These are phyloP conservation scores for Aureococcus anophagefferens DNA, from an alignment of 108 stramenopile genomes.

Conservation along the genomic window DNA sequence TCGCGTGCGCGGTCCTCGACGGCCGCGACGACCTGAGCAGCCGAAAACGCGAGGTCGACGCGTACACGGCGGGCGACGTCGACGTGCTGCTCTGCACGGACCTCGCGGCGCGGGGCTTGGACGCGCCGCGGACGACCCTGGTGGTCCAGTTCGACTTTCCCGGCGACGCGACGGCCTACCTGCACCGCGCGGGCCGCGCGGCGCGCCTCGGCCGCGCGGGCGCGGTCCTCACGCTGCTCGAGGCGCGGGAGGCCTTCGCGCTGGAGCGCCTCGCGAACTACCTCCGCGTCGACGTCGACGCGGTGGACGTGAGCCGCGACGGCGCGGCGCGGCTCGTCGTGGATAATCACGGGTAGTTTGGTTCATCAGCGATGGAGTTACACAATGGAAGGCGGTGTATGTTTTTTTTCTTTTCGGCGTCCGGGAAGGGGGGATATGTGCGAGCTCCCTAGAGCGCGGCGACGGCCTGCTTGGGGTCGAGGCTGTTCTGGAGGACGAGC, in stretches of 20 bases:
- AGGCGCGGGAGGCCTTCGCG: background rate
- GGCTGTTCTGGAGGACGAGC: background rate
- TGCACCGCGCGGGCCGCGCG: slow-evolving; percentile 77
- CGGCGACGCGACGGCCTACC: slow-evolving; percentile 62
- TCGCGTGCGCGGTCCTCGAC: background rate
- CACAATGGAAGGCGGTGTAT: too few species aligned
- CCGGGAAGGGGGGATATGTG: too few species aligned
- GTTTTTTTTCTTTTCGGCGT: too few species aligned
- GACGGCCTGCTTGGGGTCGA: too few species aligned
- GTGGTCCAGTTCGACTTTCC: slow-evolving; percentile 79
- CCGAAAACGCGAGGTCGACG: background rate
- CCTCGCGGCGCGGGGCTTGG: slow-evolving; percentile 73
- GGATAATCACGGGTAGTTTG: too few species aligned
- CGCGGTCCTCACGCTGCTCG: background rate
- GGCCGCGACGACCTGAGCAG: background rate
- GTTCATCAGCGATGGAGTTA: too few species aligned
- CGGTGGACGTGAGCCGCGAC: too few species aligned
- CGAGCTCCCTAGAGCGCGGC: too few species aligned
- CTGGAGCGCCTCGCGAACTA: background rate
- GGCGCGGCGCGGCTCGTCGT: too few species aligned
- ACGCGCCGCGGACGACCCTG: slow-evolving; percentile 61
- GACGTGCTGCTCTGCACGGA: slow-evolving; percentile 50
- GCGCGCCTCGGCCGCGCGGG: slow-evolving; percentile 35
- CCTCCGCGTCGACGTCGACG: background rate
- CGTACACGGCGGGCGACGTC: background rate